Percentiles rank a stretch among this genome's conserved stretches.
phyloP scores from a whole-genome alignment of 2,329 filamentous ascomycete species.

The Thermomyces lanuginosus region DNA sequence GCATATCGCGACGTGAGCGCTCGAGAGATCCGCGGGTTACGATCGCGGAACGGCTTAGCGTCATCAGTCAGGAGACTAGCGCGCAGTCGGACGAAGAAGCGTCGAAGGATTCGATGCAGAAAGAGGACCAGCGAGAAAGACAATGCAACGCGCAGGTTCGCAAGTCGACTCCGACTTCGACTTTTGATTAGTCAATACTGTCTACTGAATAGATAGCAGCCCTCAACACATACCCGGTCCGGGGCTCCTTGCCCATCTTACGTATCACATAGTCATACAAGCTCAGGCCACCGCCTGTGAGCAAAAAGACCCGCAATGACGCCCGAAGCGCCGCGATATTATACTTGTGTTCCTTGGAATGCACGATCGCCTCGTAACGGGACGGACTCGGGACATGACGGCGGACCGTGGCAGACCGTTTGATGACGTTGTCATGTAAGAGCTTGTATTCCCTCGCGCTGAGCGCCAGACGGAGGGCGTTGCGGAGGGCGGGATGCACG shows the following conservation, averaged over 20 bases:
- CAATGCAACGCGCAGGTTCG: conserved; percentile 58
- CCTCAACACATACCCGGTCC: conserved; percentile 11
- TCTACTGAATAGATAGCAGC: too few relatives aligned
- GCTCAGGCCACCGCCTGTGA: conserved; percentile 47
- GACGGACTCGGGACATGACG: conserved; percentile 35
- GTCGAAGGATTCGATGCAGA: conserved; percentile 74
- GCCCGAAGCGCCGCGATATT: conserved; percentile 55
- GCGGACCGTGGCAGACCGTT: conserved; percentile 46
- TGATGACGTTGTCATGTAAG: conserved; percentile 68
- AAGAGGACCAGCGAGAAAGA: conserved; percentile 75
- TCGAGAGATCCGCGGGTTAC: conserved; percentile 61
- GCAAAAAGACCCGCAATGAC: conserved; percentile 53
- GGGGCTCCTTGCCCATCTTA: conserved; percentile 11
- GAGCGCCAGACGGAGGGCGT: conserved; percentile 67
- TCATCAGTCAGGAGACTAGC: conserved; percentile 63
- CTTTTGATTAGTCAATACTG: too few relatives aligned
- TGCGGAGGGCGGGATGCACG: conserved; percentile 60
- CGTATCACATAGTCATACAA: conserved; percentile 37
- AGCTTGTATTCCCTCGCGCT: conserved; percentile 74
- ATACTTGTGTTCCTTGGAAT: conserved; percentile 45
- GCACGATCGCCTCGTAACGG: conserved; percentile 35
- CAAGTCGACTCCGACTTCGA: conserved; percentile 35
- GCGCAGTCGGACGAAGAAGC: conserved; percentile 70
- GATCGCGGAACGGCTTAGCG: conserved; percentile 60
- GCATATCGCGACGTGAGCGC: conserved; percentile 70